Base-by-base conservation (phyloP, 805 yeast genomes). In the Naumovozyma baii region DNA sequence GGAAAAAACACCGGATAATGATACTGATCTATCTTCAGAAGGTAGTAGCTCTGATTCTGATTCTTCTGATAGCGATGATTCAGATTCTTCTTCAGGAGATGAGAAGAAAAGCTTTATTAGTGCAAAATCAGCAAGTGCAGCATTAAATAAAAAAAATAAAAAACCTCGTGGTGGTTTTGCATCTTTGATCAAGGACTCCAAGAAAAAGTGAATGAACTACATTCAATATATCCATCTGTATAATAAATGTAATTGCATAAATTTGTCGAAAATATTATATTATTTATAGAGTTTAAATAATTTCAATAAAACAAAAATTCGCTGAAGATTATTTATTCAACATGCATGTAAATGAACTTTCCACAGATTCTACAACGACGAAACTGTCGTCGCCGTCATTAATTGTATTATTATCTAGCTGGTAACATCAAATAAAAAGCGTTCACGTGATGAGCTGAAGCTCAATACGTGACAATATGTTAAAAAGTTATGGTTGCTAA, bases 141-240 rank as follows among this genome's bases (percentile, higher is more conserved):
- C 67, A 20, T 51, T 70, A 34, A 56, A 68, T 35, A 64, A 61
- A 42, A 60, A 65, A 33, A 60, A 52, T 20, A 51, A 50, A 15
- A 52, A 52, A 4, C 18, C 31, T 38, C 49, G 57, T 15, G 70
- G 69, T 42, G 78, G 74, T 1, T 73, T 74, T 52, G 64, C 67
- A 39, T 72, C 68, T 16, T 50, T 74, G 34, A 57, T 74, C 55
- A 70, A 65, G 39, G 78, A 74, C 49, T 67, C 68, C 3, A 64
- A 62, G 43, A 62, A 54, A 36, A 48, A 44, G 31, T 50, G 39
- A 44, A 39, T 41, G 17, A 22, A 7, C 26, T 22, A 22, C 10
- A 22, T 22, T 8, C 31, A 22, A 22, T 22, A 22, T 22, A 22
- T n/a, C n/a, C n/a, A n/a, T n/a, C n/a, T n/a, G n/a, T n/a, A n/a